phyloP scores from a whole-genome alignment of 2,329 filamentous ascomycete species.

The Epichloe gansuensis region DNA sequence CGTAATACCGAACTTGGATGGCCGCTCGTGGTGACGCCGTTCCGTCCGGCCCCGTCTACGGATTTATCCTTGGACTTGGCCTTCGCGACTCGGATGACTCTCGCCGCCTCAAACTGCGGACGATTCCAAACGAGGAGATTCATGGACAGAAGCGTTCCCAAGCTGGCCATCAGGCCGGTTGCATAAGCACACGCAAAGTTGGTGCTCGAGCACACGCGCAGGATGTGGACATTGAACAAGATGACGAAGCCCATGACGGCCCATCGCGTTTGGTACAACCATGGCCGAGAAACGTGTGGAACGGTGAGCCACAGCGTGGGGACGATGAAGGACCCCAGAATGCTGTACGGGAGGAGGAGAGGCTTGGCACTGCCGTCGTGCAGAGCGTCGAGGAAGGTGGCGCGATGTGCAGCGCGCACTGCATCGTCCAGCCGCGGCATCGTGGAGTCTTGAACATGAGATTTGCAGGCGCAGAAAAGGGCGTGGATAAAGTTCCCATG shows the following conservation, averaged over 20 bases:
- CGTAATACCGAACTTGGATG: not conserved
- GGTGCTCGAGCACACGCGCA: conserved; percentile 31
- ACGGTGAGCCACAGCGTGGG: conserved; percentile 42
- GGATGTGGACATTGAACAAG: conserved; percentile 30
- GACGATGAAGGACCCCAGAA: conserved; percentile 35
- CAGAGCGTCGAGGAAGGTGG: conserved; percentile 22
- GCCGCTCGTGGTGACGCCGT: not conserved
- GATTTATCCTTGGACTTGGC: not conserved
- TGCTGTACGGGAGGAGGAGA: conserved; percentile 38
- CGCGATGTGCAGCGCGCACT: conserved; percentile 21
- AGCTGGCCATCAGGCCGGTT: conserved; percentile 35
- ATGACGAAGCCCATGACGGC: conserved; percentile 31
- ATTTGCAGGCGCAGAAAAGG: no score
- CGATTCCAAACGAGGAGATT: conserved; percentile 39
- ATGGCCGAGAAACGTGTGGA: conserved; percentile 36
- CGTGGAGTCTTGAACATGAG: not conserved
- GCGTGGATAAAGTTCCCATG: no score
- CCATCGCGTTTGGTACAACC: conserved; percentile 37
- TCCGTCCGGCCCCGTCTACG: not conserved
- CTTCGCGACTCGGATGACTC: conserved; percentile 25
- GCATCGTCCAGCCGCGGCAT: conserved; percentile 13
- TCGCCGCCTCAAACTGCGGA: conserved; percentile 43
- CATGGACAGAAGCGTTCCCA: conserved; percentile 36
- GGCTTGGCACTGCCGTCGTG: conserved; percentile 29
- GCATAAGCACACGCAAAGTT: conserved; percentile 39